A percentile compares a stretch with the other conserved stretches of the same genome.
phyloP scores from a whole-genome alignment of 805 yeast genomes.

The Metschnikowia hibisci region DNA sequence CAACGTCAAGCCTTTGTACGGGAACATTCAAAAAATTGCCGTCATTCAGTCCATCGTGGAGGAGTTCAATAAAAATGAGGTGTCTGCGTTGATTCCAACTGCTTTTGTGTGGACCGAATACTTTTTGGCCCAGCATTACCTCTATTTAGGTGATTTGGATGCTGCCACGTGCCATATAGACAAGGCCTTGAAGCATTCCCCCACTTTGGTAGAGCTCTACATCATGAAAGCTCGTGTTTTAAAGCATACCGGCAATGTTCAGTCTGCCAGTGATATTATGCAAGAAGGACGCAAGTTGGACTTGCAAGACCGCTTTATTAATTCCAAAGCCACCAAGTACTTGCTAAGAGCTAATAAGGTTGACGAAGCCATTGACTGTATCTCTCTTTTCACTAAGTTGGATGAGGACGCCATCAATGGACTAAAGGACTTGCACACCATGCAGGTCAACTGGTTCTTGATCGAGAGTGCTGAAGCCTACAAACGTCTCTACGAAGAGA shows the following conservation, averaged over 20 bases:
- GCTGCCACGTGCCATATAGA: constrained; percentile 58
- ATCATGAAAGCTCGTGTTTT: constrained; percentile 75
- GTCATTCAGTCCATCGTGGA: constrained; percentile 52
- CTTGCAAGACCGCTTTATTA: constrained; percentile 86
- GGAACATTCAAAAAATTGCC: constrained; percentile 35
- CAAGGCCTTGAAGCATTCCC: constrained; percentile 65
- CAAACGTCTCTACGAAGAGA: constrained; percentile 47
- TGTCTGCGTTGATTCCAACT: constrained; percentile 36
- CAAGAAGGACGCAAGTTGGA: constrained; percentile 72
- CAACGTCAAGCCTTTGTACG: constrained; percentile 77
- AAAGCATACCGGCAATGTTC: constrained; percentile 63
- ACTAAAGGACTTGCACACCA: constrained; percentile 74
- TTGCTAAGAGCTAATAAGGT: constrained; percentile 69
- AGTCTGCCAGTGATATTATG: constrained; percentile 62
- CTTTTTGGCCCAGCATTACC: constrained; percentile 74
- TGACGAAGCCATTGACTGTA: constrained; percentile 68
- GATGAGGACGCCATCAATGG: constrained; percentile 82
- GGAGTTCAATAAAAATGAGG: constrained; percentile 38
- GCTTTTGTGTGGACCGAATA: constrained; percentile 65
- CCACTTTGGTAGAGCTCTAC: constrained; percentile 80
- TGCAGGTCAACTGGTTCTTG: constrained; percentile 92
- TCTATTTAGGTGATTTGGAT: constrained; percentile 49
- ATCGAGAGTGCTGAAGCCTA: constrained; percentile 83
- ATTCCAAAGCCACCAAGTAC: constrained; percentile 83
- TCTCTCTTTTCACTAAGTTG: constrained; percentile 73